phyloP scores from a whole-genome alignment of 2,329 filamentous ascomycete species.

The Escovopsis sp. region DNA sequence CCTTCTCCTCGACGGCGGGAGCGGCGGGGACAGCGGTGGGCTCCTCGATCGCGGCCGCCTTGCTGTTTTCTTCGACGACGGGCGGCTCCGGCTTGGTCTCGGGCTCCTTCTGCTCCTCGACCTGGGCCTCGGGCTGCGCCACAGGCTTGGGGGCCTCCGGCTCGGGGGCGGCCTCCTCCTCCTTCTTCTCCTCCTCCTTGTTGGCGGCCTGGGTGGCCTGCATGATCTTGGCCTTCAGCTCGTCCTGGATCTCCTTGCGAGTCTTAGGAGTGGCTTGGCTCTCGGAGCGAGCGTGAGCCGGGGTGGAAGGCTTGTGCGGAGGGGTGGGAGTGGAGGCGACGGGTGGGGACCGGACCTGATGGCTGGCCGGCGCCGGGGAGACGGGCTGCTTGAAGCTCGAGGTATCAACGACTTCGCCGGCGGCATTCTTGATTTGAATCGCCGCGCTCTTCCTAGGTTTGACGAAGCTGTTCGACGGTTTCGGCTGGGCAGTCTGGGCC shows the following conservation, averaged over 20 bases:
- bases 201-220: conserved; percentile 33
- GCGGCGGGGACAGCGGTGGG: not conserved
- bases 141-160: not conserved
- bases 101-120: conserved; percentile 2
- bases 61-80: not conserved
- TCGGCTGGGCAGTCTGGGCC: conserved; percentile 46
- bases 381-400: conserved; percentile 44
- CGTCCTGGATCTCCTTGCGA: conserved; percentile 66
- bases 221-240: conserved; percentile 69
- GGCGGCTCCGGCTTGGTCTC: conserved; percentile 2
- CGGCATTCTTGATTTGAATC: conserved; percentile 71
- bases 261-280: conserved; percentile 56
- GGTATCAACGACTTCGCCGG: conserved; percentile 62
- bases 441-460: conserved; percentile 54
- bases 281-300: conserved; percentile 56
- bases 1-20: not conserved
- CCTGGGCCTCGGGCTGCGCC: not conserved
- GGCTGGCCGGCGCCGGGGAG: conserved; percentile 40
- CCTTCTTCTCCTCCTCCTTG: conserved; percentile 14
- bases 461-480: conserved; percentile 31
- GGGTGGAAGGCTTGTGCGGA: conserved; percentile 59
- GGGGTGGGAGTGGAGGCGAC: conserved; percentile 65
- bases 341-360: conserved; percentile 49
- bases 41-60: not conserved
- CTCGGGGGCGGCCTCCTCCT: conserved; percentile 2